These are phyloP conservation scores for Pouteria glomerata DNA, from an alignment of 148 eudicot genomes.

Conservation along the genomic window DNA sequence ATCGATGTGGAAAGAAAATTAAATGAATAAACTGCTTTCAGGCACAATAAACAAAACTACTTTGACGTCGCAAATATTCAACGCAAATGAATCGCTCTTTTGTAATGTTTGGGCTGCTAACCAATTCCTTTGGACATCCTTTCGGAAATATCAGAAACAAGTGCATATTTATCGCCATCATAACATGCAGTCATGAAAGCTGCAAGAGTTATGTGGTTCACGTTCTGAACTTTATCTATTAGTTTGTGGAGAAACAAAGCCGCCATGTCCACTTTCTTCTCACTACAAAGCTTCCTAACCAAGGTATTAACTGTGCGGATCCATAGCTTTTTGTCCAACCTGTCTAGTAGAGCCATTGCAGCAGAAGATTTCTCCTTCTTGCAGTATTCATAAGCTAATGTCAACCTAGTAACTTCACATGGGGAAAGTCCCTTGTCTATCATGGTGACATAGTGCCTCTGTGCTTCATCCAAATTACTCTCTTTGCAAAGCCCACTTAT, in stretches of 20 bases:
- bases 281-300: conserved; percentile 87
- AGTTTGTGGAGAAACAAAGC: conserved; percentile 53
- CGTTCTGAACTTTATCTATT: conserved; percentile 50
- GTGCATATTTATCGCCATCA: conserved; percentile 53
- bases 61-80: background rate
- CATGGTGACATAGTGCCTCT: conserved; percentile 54
- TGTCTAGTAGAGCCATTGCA: conserved; percentile 50
- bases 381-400: conserved; percentile 81
- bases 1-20: background rate
- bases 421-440: conserved; percentile 60
- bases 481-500: conserved; percentile 88
- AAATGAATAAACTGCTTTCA: background rate
- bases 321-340: conserved; percentile 74
- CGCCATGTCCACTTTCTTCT: conserved; percentile 64
- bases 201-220: conserved; percentile 63
- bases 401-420: conserved; percentile 77
- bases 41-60: background rate
- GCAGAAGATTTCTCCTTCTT: conserved; percentile 32
- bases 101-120: conserved; percentile 7
- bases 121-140: conserved; percentile 36
- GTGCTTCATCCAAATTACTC: conserved; percentile 65
- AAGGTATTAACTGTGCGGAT: conserved; percentile 60
- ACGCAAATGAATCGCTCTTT: conserved; percentile 1
- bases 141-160: conserved; percentile 62
- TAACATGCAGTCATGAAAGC: conserved; percentile 81